Conservation (phyloP, 768 basidiomycete genomes). For the Lactarius sp. region DNA sequence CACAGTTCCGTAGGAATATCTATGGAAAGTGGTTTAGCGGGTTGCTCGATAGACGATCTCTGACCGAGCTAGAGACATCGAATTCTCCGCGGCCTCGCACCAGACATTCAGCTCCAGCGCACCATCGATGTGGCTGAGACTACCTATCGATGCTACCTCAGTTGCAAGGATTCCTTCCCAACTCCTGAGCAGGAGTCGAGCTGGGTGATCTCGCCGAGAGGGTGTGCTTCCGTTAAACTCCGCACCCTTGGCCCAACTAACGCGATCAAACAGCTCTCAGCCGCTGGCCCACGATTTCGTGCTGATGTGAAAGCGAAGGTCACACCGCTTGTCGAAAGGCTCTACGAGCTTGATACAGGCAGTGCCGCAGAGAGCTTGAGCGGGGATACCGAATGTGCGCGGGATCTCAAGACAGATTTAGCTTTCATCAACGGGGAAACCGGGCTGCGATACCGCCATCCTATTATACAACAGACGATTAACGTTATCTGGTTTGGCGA, state of each 20-base stretch:
- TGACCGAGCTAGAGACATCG: conserved; percentile 6
- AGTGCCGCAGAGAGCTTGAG: background rate
- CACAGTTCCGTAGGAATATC: background rate
- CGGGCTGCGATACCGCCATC: conserved; percentile 1
- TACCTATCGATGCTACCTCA: conserved; percentile 10
- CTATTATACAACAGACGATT: conserved; percentile 3
- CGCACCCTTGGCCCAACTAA: background rate
- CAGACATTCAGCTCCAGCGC: background rate
- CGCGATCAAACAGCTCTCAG: background rate
- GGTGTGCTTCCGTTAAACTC: background rate
- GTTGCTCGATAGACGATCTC: conserved; percentile 1
- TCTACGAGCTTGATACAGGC: conserved; percentile 1
- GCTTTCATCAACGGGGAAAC: conserved; percentile 1
- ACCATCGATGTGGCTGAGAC: background rate
- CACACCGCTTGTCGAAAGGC: conserved; percentile 2
- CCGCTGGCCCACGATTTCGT: background rate
- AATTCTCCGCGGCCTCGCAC: background rate
- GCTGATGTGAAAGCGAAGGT: conserved; percentile 2
- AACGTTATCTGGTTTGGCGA: conserved; percentile 10
- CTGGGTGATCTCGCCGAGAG: conserved; percentile 7
- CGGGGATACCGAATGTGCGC: background rate
- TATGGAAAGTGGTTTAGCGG: background rate
- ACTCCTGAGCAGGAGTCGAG: background rate
- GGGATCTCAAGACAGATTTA: background rate
- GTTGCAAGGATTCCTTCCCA: conserved; percentile 8